A percentile compares a stretch with the other conserved stretches of the same genome.
Conservation (phyloP, 2,329 filamentous ascomycete species). For the Penicillium sp. region DNA sequence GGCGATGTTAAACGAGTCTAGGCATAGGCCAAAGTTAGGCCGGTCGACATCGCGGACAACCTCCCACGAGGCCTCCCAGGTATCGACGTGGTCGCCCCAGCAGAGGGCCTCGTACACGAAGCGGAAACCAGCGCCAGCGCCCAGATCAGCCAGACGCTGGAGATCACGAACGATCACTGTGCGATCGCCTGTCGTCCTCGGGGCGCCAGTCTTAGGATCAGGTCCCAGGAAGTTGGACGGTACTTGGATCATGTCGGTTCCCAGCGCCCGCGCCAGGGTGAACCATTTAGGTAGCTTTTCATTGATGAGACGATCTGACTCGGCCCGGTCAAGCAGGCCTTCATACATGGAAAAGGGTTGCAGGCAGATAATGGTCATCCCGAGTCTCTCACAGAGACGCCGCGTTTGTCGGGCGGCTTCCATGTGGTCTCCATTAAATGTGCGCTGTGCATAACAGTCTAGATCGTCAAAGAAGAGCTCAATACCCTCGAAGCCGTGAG, state of each 20-base stretch:
- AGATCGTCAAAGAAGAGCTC: conserved; percentile 43
- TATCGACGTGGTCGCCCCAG: conserved; percentile 70
- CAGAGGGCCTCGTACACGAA: conserved; percentile 72
- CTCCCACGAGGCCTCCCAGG: conserved; percentile 73
- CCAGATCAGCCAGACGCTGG: conserved; percentile 66
- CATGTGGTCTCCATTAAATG: conserved; percentile 27
- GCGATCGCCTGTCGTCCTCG: conserved; percentile 39
- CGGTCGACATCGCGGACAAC: conserved; percentile 66
- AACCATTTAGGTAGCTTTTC: conserved; percentile 70
- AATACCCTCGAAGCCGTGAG: conserved; percentile 38
- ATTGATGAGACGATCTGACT: conserved; percentile 60
- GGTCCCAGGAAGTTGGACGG: conserved; percentile 67
- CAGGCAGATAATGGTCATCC: conserved; percentile 54
- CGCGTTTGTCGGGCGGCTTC: conserved; percentile 48
- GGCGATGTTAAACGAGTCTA: conserved; percentile 78
- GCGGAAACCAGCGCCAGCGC: conserved; percentile 43
- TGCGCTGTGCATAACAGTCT: conserved; percentile 31
- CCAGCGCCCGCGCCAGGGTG: conserved; percentile 61
- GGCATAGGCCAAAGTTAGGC: conserved; percentile 75
- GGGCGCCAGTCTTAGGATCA: conserved; percentile 39
- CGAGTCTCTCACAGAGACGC: conserved; percentile 44
- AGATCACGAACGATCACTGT: conserved; percentile 26
- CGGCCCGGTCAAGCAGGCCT: conserved; percentile 64
- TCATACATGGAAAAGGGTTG: conserved; percentile 81
- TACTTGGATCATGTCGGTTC: conserved; percentile 73